These are phyloP conservation scores for Aspergillus conjunctus DNA, from an alignment of 495 filamentous ascomycete species.

Conservation along the genomic window DNA sequence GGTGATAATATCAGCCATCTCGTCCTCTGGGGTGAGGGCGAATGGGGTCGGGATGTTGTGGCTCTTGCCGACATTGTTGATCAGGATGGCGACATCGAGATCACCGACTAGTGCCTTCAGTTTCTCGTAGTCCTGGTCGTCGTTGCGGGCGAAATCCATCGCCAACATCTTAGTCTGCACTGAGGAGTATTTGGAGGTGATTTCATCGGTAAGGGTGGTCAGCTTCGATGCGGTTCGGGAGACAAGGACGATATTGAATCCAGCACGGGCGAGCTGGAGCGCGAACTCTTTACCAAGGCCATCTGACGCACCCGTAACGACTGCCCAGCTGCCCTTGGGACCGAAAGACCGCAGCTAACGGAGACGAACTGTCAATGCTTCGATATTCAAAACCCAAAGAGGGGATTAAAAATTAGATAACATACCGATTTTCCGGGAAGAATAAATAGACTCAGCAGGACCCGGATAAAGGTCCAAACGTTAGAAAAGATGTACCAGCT, in stretches of 20 bases:
- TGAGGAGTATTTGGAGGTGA: slow-evolving; percentile 63
- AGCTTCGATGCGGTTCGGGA: slow-evolving; percentile 94
- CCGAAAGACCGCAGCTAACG: slow-evolving; percentile 84
- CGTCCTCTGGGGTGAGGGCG: slow-evolving; percentile 70
- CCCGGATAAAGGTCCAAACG: slow-evolving; percentile 60
- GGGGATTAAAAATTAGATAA: slow-evolving; percentile 1
- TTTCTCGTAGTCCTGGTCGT: slow-evolving; percentile 72
- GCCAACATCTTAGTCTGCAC: slow-evolving; percentile 73
- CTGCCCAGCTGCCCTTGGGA: slow-evolving; percentile 88
- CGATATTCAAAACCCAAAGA: neutral
- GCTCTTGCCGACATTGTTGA: slow-evolving; percentile 97
- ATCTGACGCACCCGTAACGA: slow-evolving; percentile 94
- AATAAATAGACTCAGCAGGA: slow-evolving; percentile 76
- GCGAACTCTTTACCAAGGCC: slow-evolving; percentile 97
- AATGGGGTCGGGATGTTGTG: slow-evolving; percentile 93
- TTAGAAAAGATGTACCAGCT: slow-evolving; percentile 59
- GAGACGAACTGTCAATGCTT: slow-evolving; percentile 5
- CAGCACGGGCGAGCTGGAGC: slow-evolving; percentile 82
- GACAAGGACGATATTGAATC: slow-evolving; percentile 91
- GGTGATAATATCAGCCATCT: slow-evolving; percentile 86
- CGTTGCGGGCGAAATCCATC: slow-evolving; percentile 87
- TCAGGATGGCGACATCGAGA: slow-evolving; percentile 81
- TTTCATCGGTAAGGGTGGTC: slow-evolving; percentile 70
- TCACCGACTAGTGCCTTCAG: slow-evolving; percentile 66
- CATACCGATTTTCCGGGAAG: slow-evolving; percentile 65